These are phyloP conservation scores for Lachancea fermentati DNA, from an alignment of 805 yeast genomes.

Conservation along the genomic window DNA sequence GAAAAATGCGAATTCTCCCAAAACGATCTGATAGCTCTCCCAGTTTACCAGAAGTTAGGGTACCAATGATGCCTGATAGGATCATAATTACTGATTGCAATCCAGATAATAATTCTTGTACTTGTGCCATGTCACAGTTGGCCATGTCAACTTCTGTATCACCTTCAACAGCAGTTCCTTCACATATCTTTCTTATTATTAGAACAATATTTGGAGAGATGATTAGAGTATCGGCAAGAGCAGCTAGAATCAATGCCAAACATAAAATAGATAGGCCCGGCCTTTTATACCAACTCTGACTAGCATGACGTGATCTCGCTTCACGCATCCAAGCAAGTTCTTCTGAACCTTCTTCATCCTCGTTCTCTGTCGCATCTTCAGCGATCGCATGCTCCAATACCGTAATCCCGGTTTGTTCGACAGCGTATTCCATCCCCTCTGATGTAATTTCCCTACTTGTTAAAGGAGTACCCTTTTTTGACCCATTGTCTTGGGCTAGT, in stretches of 20 bases:
- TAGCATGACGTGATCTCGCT: conserved; percentile 39
- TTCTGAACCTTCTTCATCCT: conserved; percentile 6
- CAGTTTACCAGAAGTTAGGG: conserved; percentile 54
- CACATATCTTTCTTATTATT: conserved; percentile 39
- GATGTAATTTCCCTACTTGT: conserved; percentile 5
- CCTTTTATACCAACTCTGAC: conserved; percentile 47
- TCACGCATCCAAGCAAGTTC: conserved; percentile 42
- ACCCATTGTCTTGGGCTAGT: background rate
- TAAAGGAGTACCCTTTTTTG: background rate
- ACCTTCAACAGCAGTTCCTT: conserved; percentile 29
- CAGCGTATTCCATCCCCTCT: conserved; percentile 19
- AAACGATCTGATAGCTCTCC: conserved; percentile 58
- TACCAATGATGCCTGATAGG: conserved; percentile 39
- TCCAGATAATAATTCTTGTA: conserved; percentile 43
- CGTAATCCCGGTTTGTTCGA: conserved; percentile 19
- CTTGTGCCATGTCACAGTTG: conserved; percentile 35
- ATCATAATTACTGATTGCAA: conserved; percentile 43
- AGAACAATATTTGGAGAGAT: conserved; percentile 36
- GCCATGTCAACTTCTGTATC: conserved; percentile 25
- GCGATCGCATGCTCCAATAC: conserved; percentile 12
- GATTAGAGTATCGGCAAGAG: conserved; percentile 38
- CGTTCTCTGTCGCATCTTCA: conserved; percentile 2
- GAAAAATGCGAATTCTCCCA: conserved; percentile 53
- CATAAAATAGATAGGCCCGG: conserved; percentile 54
- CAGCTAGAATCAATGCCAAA: conserved; percentile 36